Evolutionary conservation across 371 early-diverging fungal genomes (phyloP).

Genomic region (Syncephalis plumigaleata): DNA sequence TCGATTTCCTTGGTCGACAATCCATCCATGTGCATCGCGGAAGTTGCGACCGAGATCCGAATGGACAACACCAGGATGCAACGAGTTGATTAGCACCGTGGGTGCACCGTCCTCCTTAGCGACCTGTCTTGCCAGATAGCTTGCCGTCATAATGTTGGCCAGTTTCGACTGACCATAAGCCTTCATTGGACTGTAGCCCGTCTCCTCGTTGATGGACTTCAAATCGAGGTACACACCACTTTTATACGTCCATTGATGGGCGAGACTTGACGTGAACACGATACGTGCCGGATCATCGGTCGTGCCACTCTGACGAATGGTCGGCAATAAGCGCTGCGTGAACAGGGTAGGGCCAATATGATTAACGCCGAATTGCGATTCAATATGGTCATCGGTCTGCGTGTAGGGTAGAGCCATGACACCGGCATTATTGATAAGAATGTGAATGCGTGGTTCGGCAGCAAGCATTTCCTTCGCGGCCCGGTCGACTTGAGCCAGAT

Average conservation of each 20-base stretch:
- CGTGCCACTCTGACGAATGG: not conserved
- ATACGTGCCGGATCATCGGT: not conserved
- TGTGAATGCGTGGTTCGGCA: not conserved
- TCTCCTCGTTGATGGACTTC: not conserved
- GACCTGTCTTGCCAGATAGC: not conserved
- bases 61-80: not conserved
- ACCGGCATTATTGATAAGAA: not conserved
- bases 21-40: not conserved
- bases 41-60: not conserved
- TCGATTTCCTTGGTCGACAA: not conserved
- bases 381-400: not conserved
- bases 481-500: not conserved
- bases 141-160: not conserved
- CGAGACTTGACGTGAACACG: not conserved
- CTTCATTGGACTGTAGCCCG: no score
- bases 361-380: not conserved
- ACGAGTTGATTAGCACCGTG: not conserved
- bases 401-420: not conserved
- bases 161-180: not conserved
- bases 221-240: not conserved
- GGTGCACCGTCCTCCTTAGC: not conserved
- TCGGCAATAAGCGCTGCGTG: not conserved
- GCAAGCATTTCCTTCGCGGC: not conserved
- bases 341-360: not conserved
- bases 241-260: not conserved